These are phyloP conservation scores for Ophiocordyceps australis DNA, from an alignment of 2,329 filamentous ascomycete species.

Conservation along the genomic window DNA sequence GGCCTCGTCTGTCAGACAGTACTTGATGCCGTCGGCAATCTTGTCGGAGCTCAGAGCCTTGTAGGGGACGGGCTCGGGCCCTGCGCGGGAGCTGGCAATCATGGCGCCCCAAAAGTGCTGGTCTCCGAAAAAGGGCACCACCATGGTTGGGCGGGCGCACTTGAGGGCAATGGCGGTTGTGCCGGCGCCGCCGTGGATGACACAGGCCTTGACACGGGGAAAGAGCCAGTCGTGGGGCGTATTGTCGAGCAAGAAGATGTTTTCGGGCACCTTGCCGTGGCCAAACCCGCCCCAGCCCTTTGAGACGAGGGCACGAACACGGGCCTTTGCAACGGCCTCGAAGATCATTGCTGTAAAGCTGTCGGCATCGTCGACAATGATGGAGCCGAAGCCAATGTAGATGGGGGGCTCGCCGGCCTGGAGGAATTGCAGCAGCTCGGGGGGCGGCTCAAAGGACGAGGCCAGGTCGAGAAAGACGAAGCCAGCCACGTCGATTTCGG, in stretches of 20 bases:
- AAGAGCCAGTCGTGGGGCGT: conserved; percentile 67
- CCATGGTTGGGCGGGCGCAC: conserved; percentile 53
- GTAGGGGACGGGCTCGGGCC: conserved; percentile 49
- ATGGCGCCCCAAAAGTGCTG: conserved; percentile 64
- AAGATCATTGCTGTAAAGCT: conserved; percentile 54
- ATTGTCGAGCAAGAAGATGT: conserved; percentile 55
- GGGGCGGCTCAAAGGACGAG: conserved; percentile 38
- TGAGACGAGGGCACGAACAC: conserved; percentile 53
- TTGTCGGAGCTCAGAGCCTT: conserved; percentile 45
- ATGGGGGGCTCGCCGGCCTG: conserved; percentile 38
- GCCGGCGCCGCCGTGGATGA: conserved; percentile 64
- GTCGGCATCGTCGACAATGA: conserved; percentile 56
- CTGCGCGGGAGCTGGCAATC: conserved; percentile 44
- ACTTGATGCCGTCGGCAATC: conserved; percentile 52
- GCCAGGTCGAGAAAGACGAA: conserved; percentile 63
- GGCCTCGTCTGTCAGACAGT: conserved; percentile 44
- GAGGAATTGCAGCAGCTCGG: conserved; percentile 36
- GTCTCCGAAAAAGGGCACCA: conserved; percentile 66
- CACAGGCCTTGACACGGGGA: conserved; percentile 43
- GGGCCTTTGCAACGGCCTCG: conserved; percentile 43
- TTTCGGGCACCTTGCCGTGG: conserved; percentile 34
- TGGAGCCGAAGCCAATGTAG: conserved; percentile 62
- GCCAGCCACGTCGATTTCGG: conserved; percentile 54
- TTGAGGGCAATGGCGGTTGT: conserved; percentile 60
- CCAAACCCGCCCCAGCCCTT: conserved; percentile 64